Base-by-base conservation (phyloP, 1,284 basidiomycete species). In the Rhizoctonia solani region DNA sequence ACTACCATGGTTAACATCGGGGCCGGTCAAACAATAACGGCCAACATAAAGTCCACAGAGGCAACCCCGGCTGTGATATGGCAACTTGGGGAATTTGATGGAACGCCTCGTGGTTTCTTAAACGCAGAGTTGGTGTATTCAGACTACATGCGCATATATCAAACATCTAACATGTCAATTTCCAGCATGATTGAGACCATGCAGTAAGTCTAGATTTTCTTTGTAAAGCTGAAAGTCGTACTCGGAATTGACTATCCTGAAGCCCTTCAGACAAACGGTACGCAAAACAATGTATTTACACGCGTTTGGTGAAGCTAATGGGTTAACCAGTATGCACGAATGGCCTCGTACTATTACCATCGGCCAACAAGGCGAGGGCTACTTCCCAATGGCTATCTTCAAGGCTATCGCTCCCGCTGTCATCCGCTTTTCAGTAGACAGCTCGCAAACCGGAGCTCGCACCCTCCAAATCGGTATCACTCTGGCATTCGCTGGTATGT, bases 61-160 rank as follows among this genome's bases (percentile, higher is more conserved):
- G 72, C 77, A 11, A 73, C 75, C 3, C 67, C 80, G 21, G 77
- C 73, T 1, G 77, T 73, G 1, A 79, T 81, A 47, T 82, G 81
- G 81, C 76, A 76, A 41, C 81, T 82, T 63, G 80, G 81, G 75
- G 78, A 78, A 34, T 77, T 79, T 21, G 81, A 82, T 70, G 81
- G 81, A 39, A 80, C 78, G 14, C 81, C 81, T 4, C 71, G 75
- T 29, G 81, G 79, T 74, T 79, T 82, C 73, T 74, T 81, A 42
- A 82, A 82, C 69, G 80, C 80, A 5, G 79, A 81, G 76, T 78
- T 27, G 19, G 65, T 16, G 37, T n/a, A 39, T 39, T 16, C 21
- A 14, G 19, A 46, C 44, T 74, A 71, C 21, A 5, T 47, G 21
- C 23, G 8, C 44, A 11, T 47, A 49, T 47, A 21, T 19, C 27